Conservation (phyloP, 1,284 basidiomycete species). For the Puccinia triticina region DNA sequence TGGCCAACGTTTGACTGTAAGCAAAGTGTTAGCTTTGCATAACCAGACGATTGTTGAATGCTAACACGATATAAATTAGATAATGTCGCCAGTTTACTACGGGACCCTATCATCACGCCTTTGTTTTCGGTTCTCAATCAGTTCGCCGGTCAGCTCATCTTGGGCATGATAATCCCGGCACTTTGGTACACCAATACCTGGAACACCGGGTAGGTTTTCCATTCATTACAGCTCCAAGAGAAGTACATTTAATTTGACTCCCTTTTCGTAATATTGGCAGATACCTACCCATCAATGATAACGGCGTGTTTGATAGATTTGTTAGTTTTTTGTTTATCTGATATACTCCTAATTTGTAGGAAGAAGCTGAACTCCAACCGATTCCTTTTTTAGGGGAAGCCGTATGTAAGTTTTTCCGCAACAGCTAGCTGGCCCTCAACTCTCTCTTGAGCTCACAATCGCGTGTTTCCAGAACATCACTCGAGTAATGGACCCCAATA, state of each 20-base stretch:
- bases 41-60: neutral
- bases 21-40: neutral
- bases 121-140: conserved; percentile 41
- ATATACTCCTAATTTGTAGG: too few relatives aligned
- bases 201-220: conserved; percentile 29
- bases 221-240: neutral
- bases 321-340: conserved; percentile 8
- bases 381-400: conserved; percentile 21
- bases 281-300: conserved; percentile 44
- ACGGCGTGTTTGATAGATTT: conserved; percentile 49
- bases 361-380: neutral
- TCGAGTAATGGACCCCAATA: conserved; percentile 34
- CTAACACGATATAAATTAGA: neutral
- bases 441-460: neutral
- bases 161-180: conserved; percentile 43
- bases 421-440: neutral
- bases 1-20: conserved; percentile 51
- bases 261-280: neutral
- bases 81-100: conserved; percentile 35
- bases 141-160: conserved; percentile 35
- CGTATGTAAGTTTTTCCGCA: conserved; percentile 22
- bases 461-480: conserved; percentile 25
- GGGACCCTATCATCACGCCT: conserved; percentile 45
- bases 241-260: neutral
- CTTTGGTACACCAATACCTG: conserved; percentile 50